These are phyloP conservation scores for Ambrosia artemisiifolia DNA, from an alignment of 129 eudicot genomes.

Conservation along the genomic window DNA sequence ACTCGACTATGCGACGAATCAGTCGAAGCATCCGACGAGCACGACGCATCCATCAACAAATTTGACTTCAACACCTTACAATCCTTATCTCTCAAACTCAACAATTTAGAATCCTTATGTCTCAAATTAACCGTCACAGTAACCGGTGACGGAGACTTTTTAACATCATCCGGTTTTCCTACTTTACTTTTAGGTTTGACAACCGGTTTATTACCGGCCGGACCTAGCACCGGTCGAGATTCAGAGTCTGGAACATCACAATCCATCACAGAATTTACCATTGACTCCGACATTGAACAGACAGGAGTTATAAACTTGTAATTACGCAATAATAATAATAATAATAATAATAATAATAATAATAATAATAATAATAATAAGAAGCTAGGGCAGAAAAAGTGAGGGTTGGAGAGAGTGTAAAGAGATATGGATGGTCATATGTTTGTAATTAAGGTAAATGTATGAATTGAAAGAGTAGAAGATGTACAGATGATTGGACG, in stretches of 20 bases:
- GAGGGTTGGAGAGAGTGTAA: constrained; percentile 13
- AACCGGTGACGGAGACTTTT: constrained; percentile 41
- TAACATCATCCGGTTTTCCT: constrained; percentile 34
- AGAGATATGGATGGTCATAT: constrained; percentile 15
- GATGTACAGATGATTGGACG: constrained; percentile 14
- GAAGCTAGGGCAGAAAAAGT: constrained; percentile 30
- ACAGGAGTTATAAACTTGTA: neutral
- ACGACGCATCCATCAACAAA: constrained; percentile 70
- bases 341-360: too few relatives aligned
- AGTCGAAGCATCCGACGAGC: constrained; percentile 90
- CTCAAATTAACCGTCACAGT: constrained; percentile 17
- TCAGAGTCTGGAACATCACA: constrained; percentile 59
- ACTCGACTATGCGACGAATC: constrained; percentile 80
- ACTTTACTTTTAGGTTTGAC: constrained; percentile 46
- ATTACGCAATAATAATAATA: constrained; percentile 7
- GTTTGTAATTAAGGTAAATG: constrained; percentile 8
- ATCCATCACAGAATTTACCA: constrained; percentile 46
- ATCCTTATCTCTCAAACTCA: constrained; percentile 44
- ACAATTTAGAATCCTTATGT: constrained; percentile 27
- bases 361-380: neutral
- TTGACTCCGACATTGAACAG: constrained; percentile 54
- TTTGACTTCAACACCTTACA: constrained; percentile 34
- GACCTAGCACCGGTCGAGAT: constrained; percentile 70
- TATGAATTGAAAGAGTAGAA: constrained; percentile 29
- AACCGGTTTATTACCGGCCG: constrained; percentile 80